phyloP scores from a whole-genome alignment of 495 filamentous ascomycete genomes.

The Podospora pseudocomata region DNA sequence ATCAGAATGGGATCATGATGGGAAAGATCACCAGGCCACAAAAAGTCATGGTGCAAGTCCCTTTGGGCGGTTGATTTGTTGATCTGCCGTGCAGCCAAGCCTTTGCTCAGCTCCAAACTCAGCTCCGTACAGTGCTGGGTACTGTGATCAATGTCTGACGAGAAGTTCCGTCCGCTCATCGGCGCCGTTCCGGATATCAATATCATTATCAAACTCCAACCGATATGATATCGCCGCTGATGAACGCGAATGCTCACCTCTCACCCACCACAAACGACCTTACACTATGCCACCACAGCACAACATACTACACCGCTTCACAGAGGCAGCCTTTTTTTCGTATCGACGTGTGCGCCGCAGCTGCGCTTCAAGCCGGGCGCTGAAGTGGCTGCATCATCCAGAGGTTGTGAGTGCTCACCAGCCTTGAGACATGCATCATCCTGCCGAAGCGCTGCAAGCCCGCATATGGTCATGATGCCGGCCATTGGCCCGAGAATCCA shows the following conservation, averaged over 20 bases:
- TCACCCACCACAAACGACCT: neutral
- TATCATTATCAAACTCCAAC: no score
- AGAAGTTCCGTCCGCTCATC: neutral
- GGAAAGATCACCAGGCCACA: constrained; percentile 12
- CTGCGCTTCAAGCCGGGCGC: constrained; percentile 7
- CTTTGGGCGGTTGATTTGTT: constrained; percentile 16
- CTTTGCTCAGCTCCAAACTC: constrained; percentile 6
- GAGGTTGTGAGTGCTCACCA: constrained; percentile 18
- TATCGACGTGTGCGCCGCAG: constrained; percentile 6
- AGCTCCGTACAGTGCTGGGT: constrained; percentile 16
- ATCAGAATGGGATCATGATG: constrained; percentile 3
- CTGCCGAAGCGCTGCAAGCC: constrained; percentile 27
- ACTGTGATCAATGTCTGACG: constrained; percentile 4
- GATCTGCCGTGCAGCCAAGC: constrained; percentile 21
- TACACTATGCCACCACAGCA: neutral
- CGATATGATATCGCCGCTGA: neutral
- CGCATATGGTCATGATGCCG: neutral
- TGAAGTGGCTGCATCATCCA: constrained; percentile 11
- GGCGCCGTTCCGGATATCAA: neutral
- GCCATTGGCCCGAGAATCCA: no score
- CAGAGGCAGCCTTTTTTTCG: constrained; percentile 8
- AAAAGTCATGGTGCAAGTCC: constrained; percentile 6
- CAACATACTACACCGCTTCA: neutral
- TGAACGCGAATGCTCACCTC: neutral
- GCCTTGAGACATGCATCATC: constrained; percentile 29